A percentile compares a stretch with the other conserved stretches of the same genome.
phyloP scores from a whole-genome alignment of 2,329 filamentous ascomycete species.

The Chaetomium globosum region DNA sequence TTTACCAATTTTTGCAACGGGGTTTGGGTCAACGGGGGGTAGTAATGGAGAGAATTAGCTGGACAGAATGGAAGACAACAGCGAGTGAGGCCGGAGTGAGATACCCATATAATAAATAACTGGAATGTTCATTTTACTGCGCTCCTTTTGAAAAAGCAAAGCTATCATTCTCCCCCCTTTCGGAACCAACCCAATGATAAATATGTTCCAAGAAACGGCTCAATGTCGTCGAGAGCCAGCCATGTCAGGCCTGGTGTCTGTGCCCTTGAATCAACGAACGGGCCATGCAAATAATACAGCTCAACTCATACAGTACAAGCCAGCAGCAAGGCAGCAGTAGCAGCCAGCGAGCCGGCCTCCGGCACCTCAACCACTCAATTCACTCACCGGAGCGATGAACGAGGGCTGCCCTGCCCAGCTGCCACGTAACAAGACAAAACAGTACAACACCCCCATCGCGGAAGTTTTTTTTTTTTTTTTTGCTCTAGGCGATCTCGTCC shows the following conservation, averaged over 20 bases:
- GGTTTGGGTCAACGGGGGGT: neutral
- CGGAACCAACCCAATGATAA: neutral
- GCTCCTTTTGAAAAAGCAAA: neutral
- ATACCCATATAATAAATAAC: constrained; percentile 2
- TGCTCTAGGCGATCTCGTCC: neutral
- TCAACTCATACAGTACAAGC: constrained; percentile 2
- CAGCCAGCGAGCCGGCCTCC: neutral
- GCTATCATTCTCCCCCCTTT: neutral
- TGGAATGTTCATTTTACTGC: neutral
- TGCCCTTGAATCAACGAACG: neutral
- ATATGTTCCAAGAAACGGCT: neutral
- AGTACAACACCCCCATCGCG: too few species aligned
- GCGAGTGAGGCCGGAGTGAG: neutral
- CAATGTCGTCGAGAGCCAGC: neutral
- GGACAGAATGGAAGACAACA: neutral
- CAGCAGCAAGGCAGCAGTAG: neutral
- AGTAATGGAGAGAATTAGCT: neutral
- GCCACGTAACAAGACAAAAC: neutral
- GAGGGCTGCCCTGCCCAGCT: neutral
- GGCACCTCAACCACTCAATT: neutral
- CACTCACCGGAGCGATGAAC: neutral
- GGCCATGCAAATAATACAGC: constrained; percentile 1
- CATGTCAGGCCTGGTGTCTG: neutral
- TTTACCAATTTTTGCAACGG: neutral
- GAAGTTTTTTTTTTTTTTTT: too few species aligned